Base-by-base conservation (phyloP, 441 rosid species). In the Gossypium schwendimanii region DNA sequence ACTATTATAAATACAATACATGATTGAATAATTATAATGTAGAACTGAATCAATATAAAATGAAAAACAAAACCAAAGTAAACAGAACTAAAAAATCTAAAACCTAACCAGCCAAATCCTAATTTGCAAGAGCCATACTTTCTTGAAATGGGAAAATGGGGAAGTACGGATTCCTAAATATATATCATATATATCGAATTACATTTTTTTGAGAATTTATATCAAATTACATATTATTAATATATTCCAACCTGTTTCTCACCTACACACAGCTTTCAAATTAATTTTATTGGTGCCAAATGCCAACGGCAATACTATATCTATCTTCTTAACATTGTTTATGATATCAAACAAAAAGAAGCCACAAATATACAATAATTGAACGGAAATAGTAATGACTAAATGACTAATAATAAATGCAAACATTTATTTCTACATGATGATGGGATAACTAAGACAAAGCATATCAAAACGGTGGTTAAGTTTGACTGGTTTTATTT, bases 341-440 rank as follows among this genome's bases (percentile, higher is more conserved):
- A n/a, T 57, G 23, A 58, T 26, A 26, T 58, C 33, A 24, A 58
- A 26, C n/a, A 58, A 24, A 45, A 45, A 60, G 3, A 28, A 26
- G 14, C n/a, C 18, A 8, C 1, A 14, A 14, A 28, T 4, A 26
- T 59, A 14, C 1, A 14, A 45, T 14, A 26, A 14, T 23, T 18
- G 26, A 49, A 18, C 3, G 14, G 17, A 10, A 12, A 45, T 45
- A 52, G 18, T 6, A 52, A 0, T 52, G 2, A 55, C 1, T 28
- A 28, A 28, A 28, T 10, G 61, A 0, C 24, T 21, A 20, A 55
- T 18, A 18, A 53, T 53, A 28, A 20, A 55, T 21, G 28, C 21
- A 5, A 20, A 31, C 21, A 15, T 75, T 75, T 39, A 69, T 39
- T 62, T 69, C 64, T 62, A 23, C 63, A 9, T 75, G 63, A 69